Conservation (phyloP, 768 basidiomycete genomes). For the Clathrus columnatus region DNA sequence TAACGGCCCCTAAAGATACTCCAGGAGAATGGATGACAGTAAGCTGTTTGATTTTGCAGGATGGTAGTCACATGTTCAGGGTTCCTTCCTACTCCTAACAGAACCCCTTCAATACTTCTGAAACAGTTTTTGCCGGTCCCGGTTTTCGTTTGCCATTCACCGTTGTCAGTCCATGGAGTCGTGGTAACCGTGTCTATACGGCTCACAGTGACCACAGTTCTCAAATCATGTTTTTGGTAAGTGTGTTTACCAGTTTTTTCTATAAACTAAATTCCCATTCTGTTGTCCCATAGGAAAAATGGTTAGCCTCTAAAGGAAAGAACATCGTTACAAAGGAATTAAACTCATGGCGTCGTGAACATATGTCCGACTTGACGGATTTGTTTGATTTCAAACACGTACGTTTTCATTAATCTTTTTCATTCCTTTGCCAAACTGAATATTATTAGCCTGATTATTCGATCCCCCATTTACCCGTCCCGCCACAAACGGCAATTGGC, state of each 20-base stretch:
- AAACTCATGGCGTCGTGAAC: conserved; percentile 12
- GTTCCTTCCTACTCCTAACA: not conserved
- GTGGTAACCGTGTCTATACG: conserved; percentile 11
- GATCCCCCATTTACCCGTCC: conserved; percentile 7
- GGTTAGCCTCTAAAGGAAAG: conserved; percentile 9
- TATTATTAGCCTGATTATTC: conserved; percentile 1
- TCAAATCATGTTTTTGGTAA: conserved; percentile 6
- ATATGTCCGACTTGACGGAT: conserved; percentile 14
- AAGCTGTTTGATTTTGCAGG: not conserved
- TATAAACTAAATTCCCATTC: no score
- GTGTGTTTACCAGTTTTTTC: not conserved
- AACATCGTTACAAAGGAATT: conserved; percentile 8
- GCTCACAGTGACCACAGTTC: conserved; percentile 11
- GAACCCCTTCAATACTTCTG: conserved; percentile 8
- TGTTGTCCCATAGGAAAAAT: conserved; percentile 12
- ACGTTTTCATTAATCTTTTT: not conserved
- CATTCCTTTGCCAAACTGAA: not conserved
- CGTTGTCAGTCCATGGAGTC: conserved; percentile 11
- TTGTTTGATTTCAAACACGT: conserved; percentile 15
- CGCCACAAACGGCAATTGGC: not conserved
- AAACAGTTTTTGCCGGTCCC: conserved; percentile 9
- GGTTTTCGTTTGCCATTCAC: conserved; percentile 13
- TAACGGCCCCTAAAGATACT: conserved; percentile 3
- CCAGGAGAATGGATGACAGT: conserved; percentile 12
- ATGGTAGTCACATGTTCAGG: not conserved